These are phyloP conservation scores for Paracoccidioides brasiliensis DNA, from an alignment of 2,329 filamentous ascomycete species.

Conservation along the genomic window DNA sequence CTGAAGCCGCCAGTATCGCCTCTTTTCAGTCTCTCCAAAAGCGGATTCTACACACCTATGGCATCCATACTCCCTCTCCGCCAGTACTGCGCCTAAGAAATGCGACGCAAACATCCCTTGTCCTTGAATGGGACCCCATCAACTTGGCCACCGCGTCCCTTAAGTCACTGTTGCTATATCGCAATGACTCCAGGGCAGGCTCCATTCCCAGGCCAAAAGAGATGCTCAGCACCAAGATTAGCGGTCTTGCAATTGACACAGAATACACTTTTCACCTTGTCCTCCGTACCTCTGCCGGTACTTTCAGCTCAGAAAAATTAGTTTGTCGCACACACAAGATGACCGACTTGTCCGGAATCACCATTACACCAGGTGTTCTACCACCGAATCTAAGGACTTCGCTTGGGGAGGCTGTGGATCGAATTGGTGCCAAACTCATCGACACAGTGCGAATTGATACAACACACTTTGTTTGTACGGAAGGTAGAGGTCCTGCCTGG, in stretches of 20 bases:
- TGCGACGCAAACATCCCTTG: slow-evolving; percentile 94
- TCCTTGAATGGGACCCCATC: slow-evolving; percentile 96
- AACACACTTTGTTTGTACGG: slow-evolving; percentile 94
- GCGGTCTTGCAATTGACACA: slow-evolving; percentile 86
- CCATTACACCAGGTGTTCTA: slow-evolving; percentile 80
- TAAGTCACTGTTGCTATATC: slow-evolving; percentile 77
- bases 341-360: slow-evolving; percentile 92
- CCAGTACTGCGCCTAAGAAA: slow-evolving; percentile 85
- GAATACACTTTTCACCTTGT: slow-evolving; percentile 93
- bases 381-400: slow-evolving; percentile 59
- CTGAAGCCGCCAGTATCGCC: slow-evolving; percentile 61
- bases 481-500: slow-evolving; percentile 79
- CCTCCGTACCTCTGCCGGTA: slow-evolving; percentile 79
- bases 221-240: slow-evolving; percentile 93
- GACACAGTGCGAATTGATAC: slow-evolving; percentile 91
- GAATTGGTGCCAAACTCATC: slow-evolving; percentile 84
- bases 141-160: slow-evolving; percentile 84
- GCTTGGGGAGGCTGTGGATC: slow-evolving; percentile 61
- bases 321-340: slow-evolving; percentile 91
- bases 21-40: slow-evolving; percentile 78
- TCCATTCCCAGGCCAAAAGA: slow-evolving; percentile 78
- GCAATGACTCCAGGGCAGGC: slow-evolving; percentile 93
- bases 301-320: slow-evolving; percentile 69
- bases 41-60: slow-evolving; percentile 76
- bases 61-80: slow-evolving; percentile 59